Base-by-base conservation (phyloP, 1,284 basidiomycete species). In the Leccinum pachyderme region DNA sequence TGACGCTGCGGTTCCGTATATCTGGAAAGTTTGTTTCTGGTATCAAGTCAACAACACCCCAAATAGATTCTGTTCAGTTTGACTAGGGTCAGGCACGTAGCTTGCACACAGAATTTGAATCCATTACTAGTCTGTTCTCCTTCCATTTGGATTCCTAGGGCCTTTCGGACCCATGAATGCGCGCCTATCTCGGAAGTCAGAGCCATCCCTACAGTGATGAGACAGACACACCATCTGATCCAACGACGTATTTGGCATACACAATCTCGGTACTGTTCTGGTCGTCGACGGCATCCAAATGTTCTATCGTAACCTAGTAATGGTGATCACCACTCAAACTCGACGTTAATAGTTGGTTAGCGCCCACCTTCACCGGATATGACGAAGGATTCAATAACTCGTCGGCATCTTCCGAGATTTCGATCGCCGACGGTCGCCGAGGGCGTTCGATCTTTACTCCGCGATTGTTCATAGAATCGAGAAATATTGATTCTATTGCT, bases 1-100 rank as follows among this genome's bases (percentile, higher is more conserved):
- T 73, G 2, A 63, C 86, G 47, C 78, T 79, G 57, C 77, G 77
- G 60, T 84, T 87, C 31, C 92, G 84, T 59, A 91, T 86, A 69
- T 95, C 91, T 0, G 93, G 91, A 65, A 93, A 90, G 67, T 92
- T 77, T 12, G 89, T 90, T 22, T 82, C 77, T 0, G 86, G 86
- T 22, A 83, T 63, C 55, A 86, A 77, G 70, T 92, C 89, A 27
- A 91, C 72, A 8, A 91, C 89, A 22, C 90, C 90, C 90, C 89
- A 93, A 28, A 90, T 79, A 57, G 81, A 87, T 55, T 91, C 84
- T 74, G 55, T 47, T 37, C 11, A 13, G 28, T 28, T 50, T 31
- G 9, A 22, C 18, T 39, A 39, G 15, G n/a, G 43, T 50, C 31
- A 58, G 35, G 31, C 33, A 39, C n/a, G 5, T 13, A 15, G n/a